phyloP scores from a whole-genome alignment of 352 stramenopile genomes.

The Phytopythium helicoides region DNA sequence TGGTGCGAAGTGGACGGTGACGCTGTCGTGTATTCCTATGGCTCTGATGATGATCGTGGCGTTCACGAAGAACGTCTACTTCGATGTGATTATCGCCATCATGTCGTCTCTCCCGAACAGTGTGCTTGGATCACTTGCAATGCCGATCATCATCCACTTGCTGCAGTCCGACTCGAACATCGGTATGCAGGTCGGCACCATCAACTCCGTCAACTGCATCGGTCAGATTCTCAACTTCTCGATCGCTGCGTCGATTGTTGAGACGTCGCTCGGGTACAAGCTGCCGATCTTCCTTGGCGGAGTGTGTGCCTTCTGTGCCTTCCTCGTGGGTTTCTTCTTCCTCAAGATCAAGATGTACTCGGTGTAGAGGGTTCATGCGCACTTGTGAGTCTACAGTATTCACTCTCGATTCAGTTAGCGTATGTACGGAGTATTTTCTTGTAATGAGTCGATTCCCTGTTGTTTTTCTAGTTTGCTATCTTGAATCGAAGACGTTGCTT shows the following conservation, averaged over 20 bases:
- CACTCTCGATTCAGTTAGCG: too few species aligned
- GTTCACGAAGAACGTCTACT: conserved; percentile 17
- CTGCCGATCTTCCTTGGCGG: conserved; percentile 37
- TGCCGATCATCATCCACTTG: conserved; percentile 35
- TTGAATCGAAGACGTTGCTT: too few species aligned
- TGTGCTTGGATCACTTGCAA: conserved; percentile 25
- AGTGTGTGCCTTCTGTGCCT: conserved; percentile 25
- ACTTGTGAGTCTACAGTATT: too few species aligned
- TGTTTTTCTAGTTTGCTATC: too few species aligned
- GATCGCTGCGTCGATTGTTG: conserved; percentile 22
- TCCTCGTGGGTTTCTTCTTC: conserved; percentile 30
- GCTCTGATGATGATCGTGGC: conserved; percentile 32
- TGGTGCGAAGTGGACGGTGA: conserved; percentile 32
- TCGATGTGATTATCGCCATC: conserved; percentile 34
- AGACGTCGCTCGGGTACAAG: conserved; percentile 33
- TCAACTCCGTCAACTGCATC: conserved; percentile 42
- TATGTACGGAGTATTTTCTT: too few species aligned
- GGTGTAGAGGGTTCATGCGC: too few species aligned
- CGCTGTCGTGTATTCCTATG: conserved; percentile 21
- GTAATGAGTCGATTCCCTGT: too few species aligned
- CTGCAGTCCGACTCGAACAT: conserved; percentile 34
- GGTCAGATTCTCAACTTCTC: conserved; percentile 39
- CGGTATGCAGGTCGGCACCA: conserved; percentile 32
- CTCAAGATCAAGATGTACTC: conserved; percentile 36
- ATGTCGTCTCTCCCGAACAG: conserved; percentile 22